phyloP scores from a whole-genome alignment of 139 green algal genomes.

The Coelastrella sp. region DNA sequence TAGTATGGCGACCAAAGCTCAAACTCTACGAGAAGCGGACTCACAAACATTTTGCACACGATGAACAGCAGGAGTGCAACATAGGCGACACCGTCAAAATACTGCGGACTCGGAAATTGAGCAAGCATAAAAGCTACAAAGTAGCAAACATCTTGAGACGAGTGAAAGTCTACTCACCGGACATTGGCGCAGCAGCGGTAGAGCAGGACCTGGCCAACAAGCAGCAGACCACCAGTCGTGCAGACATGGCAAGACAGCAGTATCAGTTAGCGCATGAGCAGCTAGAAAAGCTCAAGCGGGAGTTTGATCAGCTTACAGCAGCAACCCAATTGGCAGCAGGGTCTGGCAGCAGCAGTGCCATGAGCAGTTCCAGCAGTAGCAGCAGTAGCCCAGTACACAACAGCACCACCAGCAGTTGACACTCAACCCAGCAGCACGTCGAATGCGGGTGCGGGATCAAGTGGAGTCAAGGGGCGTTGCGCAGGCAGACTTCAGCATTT shows the following conservation, averaged over 20 bases:
- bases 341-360: slow-evolving; percentile 10
- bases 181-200: slow-evolving; percentile 6
- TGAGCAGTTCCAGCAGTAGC: slow-evolving; percentile 1
- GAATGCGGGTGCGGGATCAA: too few species aligned
- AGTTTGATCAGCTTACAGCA: neutral
- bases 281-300: neutral
- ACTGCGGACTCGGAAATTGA: slow-evolving; percentile 29
- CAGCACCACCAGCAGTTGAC: too few species aligned
- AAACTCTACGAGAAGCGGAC: slow-evolving; percentile 69
- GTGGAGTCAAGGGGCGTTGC: too few species aligned
- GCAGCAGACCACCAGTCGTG: neutral
- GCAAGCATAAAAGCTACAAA: slow-evolving; percentile 66
- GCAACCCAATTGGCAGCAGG: slow-evolving; percentile 7
- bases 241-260: neutral
- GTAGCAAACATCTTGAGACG: slow-evolving; percentile 57
- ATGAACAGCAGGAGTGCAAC: slow-evolving; percentile 59
- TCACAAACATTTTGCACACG: slow-evolving; percentile 65
- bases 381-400: too few species aligned
- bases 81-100: slow-evolving; percentile 73
- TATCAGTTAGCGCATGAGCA: neutral
- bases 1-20: slow-evolving; percentile 70
- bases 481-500: too few species aligned
- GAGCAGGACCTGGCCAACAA: neutral
- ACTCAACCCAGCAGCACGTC: too few species aligned
- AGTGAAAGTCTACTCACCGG: slow-evolving; percentile 48